A percentile compares a stretch with the other conserved stretches of the same genome.
Evolutionary conservation across 768 basidiomycete species (phyloP).

Genomic region (Amanita brunnescens): DNA sequence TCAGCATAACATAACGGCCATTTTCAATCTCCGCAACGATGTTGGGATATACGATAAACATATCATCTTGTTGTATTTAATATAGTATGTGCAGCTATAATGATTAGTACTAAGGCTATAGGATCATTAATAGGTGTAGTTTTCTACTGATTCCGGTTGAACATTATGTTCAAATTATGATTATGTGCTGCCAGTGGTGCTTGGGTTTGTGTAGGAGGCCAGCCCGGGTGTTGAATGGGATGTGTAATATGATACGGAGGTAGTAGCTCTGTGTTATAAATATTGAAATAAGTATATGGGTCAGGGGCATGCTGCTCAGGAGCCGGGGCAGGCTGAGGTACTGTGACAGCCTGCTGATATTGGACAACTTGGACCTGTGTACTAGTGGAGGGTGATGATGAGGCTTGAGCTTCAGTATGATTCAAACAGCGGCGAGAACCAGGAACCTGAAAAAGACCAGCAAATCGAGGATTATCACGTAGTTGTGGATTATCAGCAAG

Average conservation of each 20-base stretch:
- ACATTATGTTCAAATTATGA: background rate
- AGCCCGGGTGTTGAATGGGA: background rate
- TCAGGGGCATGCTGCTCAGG: background rate
- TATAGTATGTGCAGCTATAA: conserved; percentile 1
- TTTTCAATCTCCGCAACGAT: conserved; percentile 1
- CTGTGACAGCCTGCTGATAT: background rate
- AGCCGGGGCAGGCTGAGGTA: background rate
- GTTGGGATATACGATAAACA: no score
- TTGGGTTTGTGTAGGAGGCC: background rate
- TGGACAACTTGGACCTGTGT: background rate
- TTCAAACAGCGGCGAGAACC: background rate
- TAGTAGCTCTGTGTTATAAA: background rate
- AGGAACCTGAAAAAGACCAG: background rate
- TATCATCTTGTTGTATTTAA: background rate
- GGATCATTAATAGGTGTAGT: no score
- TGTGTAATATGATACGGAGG: background rate
- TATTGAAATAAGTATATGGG: background rate
- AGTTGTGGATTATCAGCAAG: conserved; percentile 1
- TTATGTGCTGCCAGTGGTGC: no score
- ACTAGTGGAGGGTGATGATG: background rate
- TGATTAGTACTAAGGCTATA: no score
- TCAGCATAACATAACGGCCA: background rate
- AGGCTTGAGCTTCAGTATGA: background rate
- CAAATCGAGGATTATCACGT: background rate
- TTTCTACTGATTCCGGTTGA: no score